Evolutionary conservation across 768 basidiomycete species (phyloP), one percentile per base, ranked within the genome.

Genomic region (Steccherinum ochraceum): DNA sequence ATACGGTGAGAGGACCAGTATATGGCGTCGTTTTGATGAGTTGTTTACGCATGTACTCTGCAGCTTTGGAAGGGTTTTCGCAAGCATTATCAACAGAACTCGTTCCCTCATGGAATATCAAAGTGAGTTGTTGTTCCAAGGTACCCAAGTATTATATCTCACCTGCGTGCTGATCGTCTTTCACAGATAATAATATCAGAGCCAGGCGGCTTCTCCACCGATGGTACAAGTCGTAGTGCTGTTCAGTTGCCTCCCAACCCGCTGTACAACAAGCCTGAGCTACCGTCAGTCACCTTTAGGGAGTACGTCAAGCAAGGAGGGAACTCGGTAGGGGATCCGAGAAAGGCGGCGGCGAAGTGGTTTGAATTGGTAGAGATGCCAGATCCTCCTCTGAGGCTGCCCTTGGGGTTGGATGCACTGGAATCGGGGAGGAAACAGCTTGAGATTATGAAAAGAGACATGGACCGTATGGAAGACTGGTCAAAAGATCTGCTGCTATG

Each of bases 71-170:
- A 45, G 54, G 59, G 2, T 52, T 69, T 19, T 66, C 56, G 1
- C 58, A 67, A 49, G 30, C 56, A 18, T 52, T 68, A 3, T 61
- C 56, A 20, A 45, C 49, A 47, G 69, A 70, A 40, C 58, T 70
- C 11, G 66, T 69, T 43, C 69, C 69, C 1, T 55, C 49, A 5
- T 70, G 69, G 69, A 62, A 67, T 52, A 68, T 70, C 56, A 70
- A 59, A 54, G 69, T 66, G 30, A 18, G 58, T 52, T 35, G 16
- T n/a, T 24, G 24, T 24, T 5, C 13, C 19, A 12, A n/a, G n/a
- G n/a, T n/a, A n/a, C n/a, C n/a, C n/a, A n/a, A n/a, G n/a, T n/a
- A n/a, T n/a, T n/a, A n/a, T n/a, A n/a, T n/a, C n/a, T n/a, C n/a
- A n/a, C n/a, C n/a, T n/a, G n/a, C n/a, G n/a, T n/a, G n/a, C n/a